phyloP scores from a whole-genome alignment of 2,329 filamentous ascomycete genomes.

The Chaetomium olivaceum region DNA sequence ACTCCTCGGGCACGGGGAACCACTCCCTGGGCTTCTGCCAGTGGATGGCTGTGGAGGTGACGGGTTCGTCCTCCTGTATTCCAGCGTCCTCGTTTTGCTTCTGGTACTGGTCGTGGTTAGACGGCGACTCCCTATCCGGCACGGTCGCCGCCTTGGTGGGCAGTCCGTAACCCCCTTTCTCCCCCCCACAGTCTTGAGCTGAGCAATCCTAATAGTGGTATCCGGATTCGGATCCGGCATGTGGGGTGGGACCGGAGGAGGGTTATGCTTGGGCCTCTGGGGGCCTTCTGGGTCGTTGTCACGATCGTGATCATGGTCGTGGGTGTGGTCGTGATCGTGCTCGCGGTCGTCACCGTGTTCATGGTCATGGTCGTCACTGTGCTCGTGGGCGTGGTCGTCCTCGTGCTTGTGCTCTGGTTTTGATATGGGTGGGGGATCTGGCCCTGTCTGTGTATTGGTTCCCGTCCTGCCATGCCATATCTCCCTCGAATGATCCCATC shows the following conservation, averaged over 20 bases:
- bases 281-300: neutral
- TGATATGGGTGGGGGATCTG: conserved; percentile 7
- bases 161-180: conserved; percentile 33
- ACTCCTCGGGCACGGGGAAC: conserved; percentile 71
- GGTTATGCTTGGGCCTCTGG: neutral
- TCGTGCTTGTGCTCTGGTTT: conserved; percentile 6
- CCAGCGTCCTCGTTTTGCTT: conserved; percentile 32
- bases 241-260: neutral
- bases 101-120: conserved; percentile 29
- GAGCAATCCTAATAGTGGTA: conserved; percentile 32
- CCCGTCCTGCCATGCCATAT: conserved; percentile 24
- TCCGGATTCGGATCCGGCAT: conserved; percentile 10
- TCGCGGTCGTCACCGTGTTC: neutral
- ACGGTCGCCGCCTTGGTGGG: conserved; percentile 37
- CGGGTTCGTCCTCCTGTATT: conserved; percentile 25
- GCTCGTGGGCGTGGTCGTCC: neutral
- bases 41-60: conserved; percentile 49
- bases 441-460: conserved; percentile 14
- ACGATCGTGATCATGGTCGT: neutral
- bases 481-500: conserved; percentile 35
- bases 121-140: conserved; percentile 36
- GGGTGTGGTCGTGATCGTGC: neutral
- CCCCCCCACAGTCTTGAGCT: conserved; percentile 36
- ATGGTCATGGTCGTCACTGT: neutral
- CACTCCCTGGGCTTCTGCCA: conserved; percentile 75